Evolutionary conservation across 1,284 basidiomycete genomes (phyloP).

Genomic region (Amylostereum areolatum): DNA sequence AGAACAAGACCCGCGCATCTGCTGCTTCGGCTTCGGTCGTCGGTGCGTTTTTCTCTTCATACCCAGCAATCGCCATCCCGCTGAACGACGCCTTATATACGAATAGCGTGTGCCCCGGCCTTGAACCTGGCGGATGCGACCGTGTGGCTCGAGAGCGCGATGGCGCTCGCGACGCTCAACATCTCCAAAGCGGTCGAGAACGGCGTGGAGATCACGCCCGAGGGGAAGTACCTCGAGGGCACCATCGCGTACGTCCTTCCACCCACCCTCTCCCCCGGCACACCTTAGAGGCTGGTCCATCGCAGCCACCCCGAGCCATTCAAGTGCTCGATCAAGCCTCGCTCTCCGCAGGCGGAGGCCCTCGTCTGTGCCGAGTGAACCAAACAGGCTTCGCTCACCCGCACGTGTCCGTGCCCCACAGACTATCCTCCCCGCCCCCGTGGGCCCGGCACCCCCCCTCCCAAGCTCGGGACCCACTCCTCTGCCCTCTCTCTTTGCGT

Average conservation of each 20-base stretch:
- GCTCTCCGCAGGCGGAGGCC: constrained; percentile 45
- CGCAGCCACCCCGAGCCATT: constrained; percentile 55
- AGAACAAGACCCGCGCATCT: constrained; percentile 12
- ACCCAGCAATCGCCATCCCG: no score
- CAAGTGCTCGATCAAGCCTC: constrained; percentile 51
- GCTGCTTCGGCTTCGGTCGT: constrained; percentile 14
- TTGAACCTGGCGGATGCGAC: constrained; percentile 17
- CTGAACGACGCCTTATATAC: neutral
- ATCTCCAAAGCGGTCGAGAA: constrained; percentile 16
- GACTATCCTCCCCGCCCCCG: neutral
- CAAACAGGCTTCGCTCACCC: neutral
- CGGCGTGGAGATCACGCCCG: constrained; percentile 12
- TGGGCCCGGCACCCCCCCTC: neutral
- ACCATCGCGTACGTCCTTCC: constrained; percentile 13
- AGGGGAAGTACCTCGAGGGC: constrained; percentile 10
- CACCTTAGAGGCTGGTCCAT: neutral
- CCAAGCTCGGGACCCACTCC: neutral
- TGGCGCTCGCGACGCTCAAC: constrained; percentile 18
- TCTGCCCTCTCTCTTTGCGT: neutral
- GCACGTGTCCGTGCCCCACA: neutral
- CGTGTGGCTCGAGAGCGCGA: constrained; percentile 17
- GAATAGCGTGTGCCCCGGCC: constrained; percentile 14
- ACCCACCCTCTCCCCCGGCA: neutral
- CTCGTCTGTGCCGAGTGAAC: constrained; percentile 31
- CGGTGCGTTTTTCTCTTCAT: neutral